Evolutionary conservation across 805 yeast genomes (phyloP).

Genomic region (Ogataea haglerorum): DNA sequence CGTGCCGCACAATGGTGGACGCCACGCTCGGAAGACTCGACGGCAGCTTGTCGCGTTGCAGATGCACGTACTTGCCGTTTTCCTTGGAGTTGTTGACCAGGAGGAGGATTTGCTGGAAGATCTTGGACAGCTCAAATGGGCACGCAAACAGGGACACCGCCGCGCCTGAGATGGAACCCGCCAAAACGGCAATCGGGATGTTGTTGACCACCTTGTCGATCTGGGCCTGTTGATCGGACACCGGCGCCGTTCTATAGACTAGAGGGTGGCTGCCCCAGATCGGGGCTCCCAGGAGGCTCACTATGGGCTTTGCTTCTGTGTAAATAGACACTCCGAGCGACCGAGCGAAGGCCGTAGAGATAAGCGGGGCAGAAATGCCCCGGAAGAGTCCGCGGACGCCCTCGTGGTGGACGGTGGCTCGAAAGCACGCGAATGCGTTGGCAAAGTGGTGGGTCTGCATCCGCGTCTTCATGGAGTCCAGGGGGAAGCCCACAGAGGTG

Average conservation of each 20-base stretch:
- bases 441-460: constrained; percentile 74
- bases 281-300: constrained; percentile 14
- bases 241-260: background rate
- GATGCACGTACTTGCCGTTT: constrained; percentile 2
- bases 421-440: constrained; percentile 55
- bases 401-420: constrained; percentile 52
- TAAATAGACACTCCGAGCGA: constrained; percentile 66
- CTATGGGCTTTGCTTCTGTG: constrained; percentile 48
- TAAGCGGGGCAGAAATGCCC: constrained; percentile 71
- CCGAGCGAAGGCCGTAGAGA: constrained; percentile 62
- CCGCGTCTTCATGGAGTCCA: constrained; percentile 83
- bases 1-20: constrained; percentile 49
- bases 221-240: constrained; percentile 7
- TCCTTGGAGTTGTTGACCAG: constrained; percentile 37
- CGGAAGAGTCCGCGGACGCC: constrained; percentile 71
- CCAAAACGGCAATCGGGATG: constrained; percentile 44
- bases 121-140: constrained; percentile 82
- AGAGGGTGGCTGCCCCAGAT: constrained; percentile 17
- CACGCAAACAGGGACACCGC: constrained; percentile 63
- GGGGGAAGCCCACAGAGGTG: constrained; percentile 74
- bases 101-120: constrained; percentile 70
- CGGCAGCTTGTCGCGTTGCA: constrained; percentile 29
- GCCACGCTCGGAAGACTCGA: constrained; percentile 40
- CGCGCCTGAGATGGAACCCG: constrained; percentile 70
- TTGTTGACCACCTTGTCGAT: constrained; percentile 30